Percentiles rank a stretch among this genome's conserved stretches.
phyloP scores from a whole-genome alignment of 495 filamentous ascomycete genomes.

The Neurospora sp. region DNA sequence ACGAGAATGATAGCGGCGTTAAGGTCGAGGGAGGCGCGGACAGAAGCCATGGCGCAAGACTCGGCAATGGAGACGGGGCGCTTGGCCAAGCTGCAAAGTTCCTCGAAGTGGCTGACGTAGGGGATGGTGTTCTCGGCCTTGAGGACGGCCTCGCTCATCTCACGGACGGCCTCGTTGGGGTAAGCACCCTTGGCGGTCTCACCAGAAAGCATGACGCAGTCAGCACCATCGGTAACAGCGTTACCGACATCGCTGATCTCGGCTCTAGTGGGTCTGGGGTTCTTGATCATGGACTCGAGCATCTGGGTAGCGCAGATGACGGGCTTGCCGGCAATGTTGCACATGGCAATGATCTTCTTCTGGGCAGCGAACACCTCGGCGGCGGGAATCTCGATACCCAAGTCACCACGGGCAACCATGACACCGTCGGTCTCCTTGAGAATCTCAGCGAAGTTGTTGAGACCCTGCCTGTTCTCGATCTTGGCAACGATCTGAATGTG shows the following conservation, averaged over 20 bases:
- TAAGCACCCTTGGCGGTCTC: slow-evolving; percentile 98
- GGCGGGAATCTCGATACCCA: slow-evolving; percentile 97
- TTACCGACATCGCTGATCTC: slow-evolving; percentile 98
- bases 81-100: slow-evolving; percentile 71
- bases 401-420: slow-evolving; percentile 98
- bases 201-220: slow-evolving; percentile 98
- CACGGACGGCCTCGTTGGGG: slow-evolving; percentile 80
- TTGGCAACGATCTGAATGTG: slow-evolving; percentile 99
- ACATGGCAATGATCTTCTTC: slow-evolving; percentile 99
- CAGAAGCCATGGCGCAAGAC: slow-evolving; percentile 91
- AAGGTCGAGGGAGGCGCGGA: slow-evolving; percentile 86
- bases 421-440: slow-evolving; percentile 94
- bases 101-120: slow-evolving; percentile 93
- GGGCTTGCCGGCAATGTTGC: slow-evolving; percentile 98
- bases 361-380: slow-evolving; percentile 98
- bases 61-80: slow-evolving; percentile 79
- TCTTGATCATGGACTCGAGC: slow-evolving; percentile 99
- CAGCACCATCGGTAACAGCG: slow-evolving; percentile 91
- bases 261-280: slow-evolving; percentile 92
- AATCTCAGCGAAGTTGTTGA: slow-evolving; percentile 98
- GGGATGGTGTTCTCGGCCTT: slow-evolving; percentile 93
- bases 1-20: slow-evolving; percentile 93
- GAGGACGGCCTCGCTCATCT: slow-evolving; percentile 97
- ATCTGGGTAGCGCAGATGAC: slow-evolving; percentile 74
- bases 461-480: slow-evolving; percentile 97